phyloP scores from a whole-genome alignment of 192 early-diverging fungal genomes.

The Phlyctochytrium bullatum region DNA sequence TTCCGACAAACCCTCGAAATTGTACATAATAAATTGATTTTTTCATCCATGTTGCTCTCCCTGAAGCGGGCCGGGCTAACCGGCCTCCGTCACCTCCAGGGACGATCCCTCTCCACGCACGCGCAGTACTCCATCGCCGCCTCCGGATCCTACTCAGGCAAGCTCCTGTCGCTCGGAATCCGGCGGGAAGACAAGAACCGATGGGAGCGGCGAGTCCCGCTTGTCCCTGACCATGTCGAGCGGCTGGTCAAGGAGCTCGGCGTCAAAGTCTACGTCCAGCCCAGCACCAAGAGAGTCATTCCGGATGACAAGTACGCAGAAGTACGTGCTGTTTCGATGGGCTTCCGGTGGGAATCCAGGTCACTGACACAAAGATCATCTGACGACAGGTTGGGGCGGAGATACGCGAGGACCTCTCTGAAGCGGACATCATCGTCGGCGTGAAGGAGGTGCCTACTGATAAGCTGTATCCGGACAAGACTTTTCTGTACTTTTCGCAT shows the following conservation, averaged over 20 bases:
- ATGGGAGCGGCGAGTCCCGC: constrained; percentile 92
- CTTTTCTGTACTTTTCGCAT: constrained; percentile 94
- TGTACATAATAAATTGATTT: neutral
- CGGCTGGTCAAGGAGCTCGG: constrained; percentile 77
- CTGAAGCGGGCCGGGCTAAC: neutral
- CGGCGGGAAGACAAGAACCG: constrained; percentile 95
- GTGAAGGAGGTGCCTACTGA: constrained; percentile 93
- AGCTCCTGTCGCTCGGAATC: constrained; percentile 66
- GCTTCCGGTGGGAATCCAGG: neutral
- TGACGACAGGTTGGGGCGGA: constrained; percentile 72
- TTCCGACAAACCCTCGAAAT: neutral
- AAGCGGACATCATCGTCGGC: constrained; percentile 88
- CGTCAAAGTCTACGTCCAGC: constrained; percentile 84
- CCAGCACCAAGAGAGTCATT: constrained; percentile 88
- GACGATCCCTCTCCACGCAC: neutral
- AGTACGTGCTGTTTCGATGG: constrained; percentile 37
- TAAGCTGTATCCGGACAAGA: constrained; percentile 82
- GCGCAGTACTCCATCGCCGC: constrained; percentile 1
- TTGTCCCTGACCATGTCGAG: constrained; percentile 84
- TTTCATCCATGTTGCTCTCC: neutral
- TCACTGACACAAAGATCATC: neutral
- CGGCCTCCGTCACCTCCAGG: neutral
- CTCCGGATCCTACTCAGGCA: neutral
- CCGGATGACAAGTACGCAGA: constrained; percentile 78
- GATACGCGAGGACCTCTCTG: constrained; percentile 81